These are phyloP conservation scores for Gelatoporia subvermispora DNA, from an alignment of 768 basidiomycete genomes.

Conservation along the genomic window DNA sequence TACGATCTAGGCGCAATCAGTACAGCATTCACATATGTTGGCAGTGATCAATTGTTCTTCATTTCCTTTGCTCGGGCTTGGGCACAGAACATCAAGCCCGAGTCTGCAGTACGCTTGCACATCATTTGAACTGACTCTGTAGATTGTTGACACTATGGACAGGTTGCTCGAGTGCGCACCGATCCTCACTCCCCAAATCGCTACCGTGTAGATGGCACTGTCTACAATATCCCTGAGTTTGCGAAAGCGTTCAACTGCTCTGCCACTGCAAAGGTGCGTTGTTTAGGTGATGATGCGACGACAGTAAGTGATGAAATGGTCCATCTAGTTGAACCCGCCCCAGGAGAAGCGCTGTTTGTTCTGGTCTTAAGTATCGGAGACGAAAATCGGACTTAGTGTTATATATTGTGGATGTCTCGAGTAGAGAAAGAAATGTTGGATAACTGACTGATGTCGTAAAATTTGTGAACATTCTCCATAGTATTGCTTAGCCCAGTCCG, in stretches of 20 bases:
- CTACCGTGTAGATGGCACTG: constrained; percentile 81
- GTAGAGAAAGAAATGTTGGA: too few species aligned
- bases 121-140: too few species aligned
- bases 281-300: background rate
- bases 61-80: constrained; percentile 86
- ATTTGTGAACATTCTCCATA: too few species aligned
- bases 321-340: constrained; percentile 73
- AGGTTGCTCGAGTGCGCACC: constrained; percentile 76
- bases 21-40: background rate
- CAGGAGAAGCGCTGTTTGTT: constrained; percentile 72
- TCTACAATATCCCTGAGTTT: constrained; percentile 85
- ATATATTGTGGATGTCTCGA: background rate
- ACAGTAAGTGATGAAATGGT: background rate
- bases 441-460: too few species aligned
- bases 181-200: constrained; percentile 85
- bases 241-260: constrained; percentile 84
- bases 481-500: too few species aligned
- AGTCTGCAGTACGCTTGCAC: constrained; percentile 69
- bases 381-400: background rate
- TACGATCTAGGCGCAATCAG: background rate
- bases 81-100: constrained; percentile 77
- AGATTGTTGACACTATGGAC: background rate
- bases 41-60: constrained; percentile 91
- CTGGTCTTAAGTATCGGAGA: constrained; percentile 54
- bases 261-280: constrained; percentile 61